phyloP scores from a whole-genome alignment of 140 eudicot genomes.

The Stevia rebaudiana region DNA sequence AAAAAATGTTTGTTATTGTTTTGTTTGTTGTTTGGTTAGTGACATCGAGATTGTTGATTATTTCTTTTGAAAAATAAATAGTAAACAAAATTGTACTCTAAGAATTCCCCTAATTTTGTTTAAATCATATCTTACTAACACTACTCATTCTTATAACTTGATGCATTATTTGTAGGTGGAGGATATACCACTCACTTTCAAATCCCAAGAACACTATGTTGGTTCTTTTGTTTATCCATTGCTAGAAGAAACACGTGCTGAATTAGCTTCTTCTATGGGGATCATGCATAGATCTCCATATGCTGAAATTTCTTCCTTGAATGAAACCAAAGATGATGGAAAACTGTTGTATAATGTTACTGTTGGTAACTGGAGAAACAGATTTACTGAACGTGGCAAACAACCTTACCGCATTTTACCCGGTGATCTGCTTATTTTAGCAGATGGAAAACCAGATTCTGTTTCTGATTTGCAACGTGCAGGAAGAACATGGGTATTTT shows the following conservation, averaged over 20 bases:
- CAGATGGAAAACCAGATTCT: conserved; percentile 35
- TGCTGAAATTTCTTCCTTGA: conserved; percentile 39
- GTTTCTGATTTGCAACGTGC: conserved; percentile 23
- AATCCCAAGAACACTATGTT: conserved; percentile 33
- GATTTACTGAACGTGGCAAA: conserved; percentile 39
- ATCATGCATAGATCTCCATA: conserved; percentile 45
- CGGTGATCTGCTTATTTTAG: conserved; percentile 49
- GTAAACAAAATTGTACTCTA: too few species aligned
- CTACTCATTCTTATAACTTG: background rate
- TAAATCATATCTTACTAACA: background rate
- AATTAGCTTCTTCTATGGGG: conserved; percentile 42
- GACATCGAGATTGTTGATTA: background rate
- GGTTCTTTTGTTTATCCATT: conserved; percentile 42
- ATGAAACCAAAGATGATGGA: background rate
- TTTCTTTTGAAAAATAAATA: background rate
- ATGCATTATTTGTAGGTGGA: conserved; percentile 37
- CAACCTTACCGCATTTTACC: conserved; percentile 58
- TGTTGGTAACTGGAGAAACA: conserved; percentile 49
- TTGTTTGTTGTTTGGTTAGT: background rate
- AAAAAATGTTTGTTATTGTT: background rate
- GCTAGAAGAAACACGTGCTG: conserved; percentile 56
- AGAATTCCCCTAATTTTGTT: too few species aligned
- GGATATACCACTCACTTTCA: conserved; percentile 43
- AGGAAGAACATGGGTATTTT: conserved; percentile 36
- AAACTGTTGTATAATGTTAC: conserved; percentile 23